phyloP scores from a whole-genome alignment of 768 basidiomycete genomes.

The Phanerochaete sordida region DNA sequence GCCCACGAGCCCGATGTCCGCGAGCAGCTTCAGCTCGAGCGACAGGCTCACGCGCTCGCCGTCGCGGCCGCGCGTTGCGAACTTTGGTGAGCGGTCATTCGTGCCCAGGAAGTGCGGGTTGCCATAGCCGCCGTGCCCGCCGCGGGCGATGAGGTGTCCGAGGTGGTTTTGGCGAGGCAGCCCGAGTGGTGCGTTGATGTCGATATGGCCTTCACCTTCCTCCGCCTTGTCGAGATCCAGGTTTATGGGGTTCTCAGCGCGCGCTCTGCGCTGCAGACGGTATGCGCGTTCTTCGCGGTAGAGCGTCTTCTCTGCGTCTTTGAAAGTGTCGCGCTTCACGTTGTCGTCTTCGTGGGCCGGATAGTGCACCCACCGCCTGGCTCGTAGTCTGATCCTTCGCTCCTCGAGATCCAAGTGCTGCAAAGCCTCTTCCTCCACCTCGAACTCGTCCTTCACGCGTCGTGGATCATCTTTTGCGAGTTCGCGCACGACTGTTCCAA shows the following conservation, averaged over 20 bases:
- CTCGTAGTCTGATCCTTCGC: constrained; percentile 56
- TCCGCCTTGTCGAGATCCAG: constrained; percentile 62
- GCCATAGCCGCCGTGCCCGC: constrained; percentile 80
- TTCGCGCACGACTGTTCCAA: constrained; percentile 87
- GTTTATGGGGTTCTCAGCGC: constrained; percentile 38
- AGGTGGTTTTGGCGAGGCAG: constrained; percentile 46
- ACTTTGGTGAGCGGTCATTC: constrained; percentile 77
- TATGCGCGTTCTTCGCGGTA: constrained; percentile 61
- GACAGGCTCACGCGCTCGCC: constrained; percentile 80
- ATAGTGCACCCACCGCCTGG: constrained; percentile 77
- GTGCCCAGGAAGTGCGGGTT: constrained; percentile 81
- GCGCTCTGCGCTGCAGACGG: constrained; percentile 42
- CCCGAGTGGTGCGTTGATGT: constrained; percentile 58
- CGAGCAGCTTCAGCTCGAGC: constrained; percentile 89
- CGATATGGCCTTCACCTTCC: constrained; percentile 34
- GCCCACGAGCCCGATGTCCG: constrained; percentile 94
- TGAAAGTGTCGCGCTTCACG: constrained; percentile 59
- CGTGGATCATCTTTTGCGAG: constrained; percentile 64
- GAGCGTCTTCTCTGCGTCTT: constrained; percentile 61
- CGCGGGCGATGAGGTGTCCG: constrained; percentile 68
- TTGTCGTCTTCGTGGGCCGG: constrained; percentile 64
- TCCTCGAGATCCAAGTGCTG: constrained; percentile 45
- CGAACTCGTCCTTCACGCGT: constrained; percentile 65
- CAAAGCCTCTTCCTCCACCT: constrained; percentile 62
- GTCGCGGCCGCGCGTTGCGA: constrained; percentile 72